These are phyloP conservation scores for Geotrichum cucujoidarum DNA, from an alignment of 1,139 yeast genomes.

Conservation along the genomic window DNA sequence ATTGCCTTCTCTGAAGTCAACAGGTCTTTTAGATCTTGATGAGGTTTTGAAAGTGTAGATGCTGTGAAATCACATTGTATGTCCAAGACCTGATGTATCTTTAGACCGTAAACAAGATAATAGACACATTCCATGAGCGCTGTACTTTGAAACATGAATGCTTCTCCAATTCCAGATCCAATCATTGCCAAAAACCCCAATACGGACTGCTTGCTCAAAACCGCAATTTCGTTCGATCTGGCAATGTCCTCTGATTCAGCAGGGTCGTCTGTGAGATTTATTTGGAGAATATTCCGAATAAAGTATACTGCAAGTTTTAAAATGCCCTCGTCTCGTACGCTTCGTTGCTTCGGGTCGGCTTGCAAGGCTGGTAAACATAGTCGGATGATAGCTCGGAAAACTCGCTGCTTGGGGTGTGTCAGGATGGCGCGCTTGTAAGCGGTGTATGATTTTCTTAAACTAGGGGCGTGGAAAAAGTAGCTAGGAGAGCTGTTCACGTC, in stretches of 20 bases:
- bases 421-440: conserved; percentile 67
- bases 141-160: conserved; percentile 61
- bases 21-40: conserved; percentile 44
- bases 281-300: conserved; percentile 67
- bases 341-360: conserved; percentile 50
- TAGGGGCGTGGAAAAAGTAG: conserved; percentile 55
- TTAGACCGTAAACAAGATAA: conserved; percentile 45
- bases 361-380: conserved; percentile 63
- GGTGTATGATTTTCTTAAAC: conserved; percentile 60
- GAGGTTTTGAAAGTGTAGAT: conserved; percentile 7
- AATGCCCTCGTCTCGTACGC: conserved; percentile 66
- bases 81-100: conserved; percentile 16
- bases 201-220: conserved; percentile 64
- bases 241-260: conserved; percentile 58
- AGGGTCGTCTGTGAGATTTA: conserved; percentile 56
- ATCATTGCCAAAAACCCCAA: conserved; percentile 65
- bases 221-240: conserved; percentile 50
- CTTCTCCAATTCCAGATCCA: conserved; percentile 57
- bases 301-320: conserved; percentile 67
- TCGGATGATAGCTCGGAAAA: conserved; percentile 65
- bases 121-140: conserved; percentile 67
- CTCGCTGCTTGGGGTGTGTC: conserved; percentile 53
- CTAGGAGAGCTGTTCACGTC: conserved; percentile 46
- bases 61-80: conserved; percentile 12
- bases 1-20: conserved; percentile 55